Base-by-base conservation (phyloP, 2,329 filamentous ascomycete species). In the Hawksworthiomyces lignivorus region DNA sequence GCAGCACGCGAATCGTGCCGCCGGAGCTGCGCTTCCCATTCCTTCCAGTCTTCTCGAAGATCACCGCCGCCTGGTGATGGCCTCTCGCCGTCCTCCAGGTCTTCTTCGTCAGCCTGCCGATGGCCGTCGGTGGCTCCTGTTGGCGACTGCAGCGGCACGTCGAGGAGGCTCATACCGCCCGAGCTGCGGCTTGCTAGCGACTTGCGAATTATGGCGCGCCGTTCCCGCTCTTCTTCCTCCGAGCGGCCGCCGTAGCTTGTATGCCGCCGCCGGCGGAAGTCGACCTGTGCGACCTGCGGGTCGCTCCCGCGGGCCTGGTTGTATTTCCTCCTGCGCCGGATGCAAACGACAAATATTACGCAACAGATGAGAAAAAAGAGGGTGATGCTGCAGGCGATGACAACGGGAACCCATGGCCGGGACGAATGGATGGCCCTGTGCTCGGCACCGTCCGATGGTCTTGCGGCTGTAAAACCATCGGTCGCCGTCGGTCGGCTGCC, bases 121-220 rank as follows among this genome's bases (percentile, higher is more conserved):
- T n/a, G n/a, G n/a, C n/a, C n/a, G n/a, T 22, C n/a, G 14, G 19
- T 12, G 8, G 24, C 12, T 26, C 36, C 40, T 44, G 20, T 19
- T 31, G n/a, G n/a, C n/a, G n/a, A n/a, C n/a, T n/a, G 18, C 26
- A 29, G 34, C 29, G 29, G 19, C 18, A 19, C 17, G 28, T 44
- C 15, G 7, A 46, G 43, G 31, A 46, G 7, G 55, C 39, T 35
- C 6, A 41, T 20, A 14, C 27, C 39, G 7, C 8, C 29, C 18
- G 37, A 38, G 28, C 41, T 57, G 35, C 57, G 52, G 20, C 45
- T 53, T 22, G 55, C 54, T 1, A 70, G 52, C 3, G 65, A 68
- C 51, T 70, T 70, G 39, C 61, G 60, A 44, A 70, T 69, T 50
- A 69, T 65, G 34, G 53, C 56, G 22, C 52, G 50, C 11, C 67